phyloP scores from a whole-genome alignment of 176 grass and related monocot genomes.

The Rhynchospora pubera region DNA sequence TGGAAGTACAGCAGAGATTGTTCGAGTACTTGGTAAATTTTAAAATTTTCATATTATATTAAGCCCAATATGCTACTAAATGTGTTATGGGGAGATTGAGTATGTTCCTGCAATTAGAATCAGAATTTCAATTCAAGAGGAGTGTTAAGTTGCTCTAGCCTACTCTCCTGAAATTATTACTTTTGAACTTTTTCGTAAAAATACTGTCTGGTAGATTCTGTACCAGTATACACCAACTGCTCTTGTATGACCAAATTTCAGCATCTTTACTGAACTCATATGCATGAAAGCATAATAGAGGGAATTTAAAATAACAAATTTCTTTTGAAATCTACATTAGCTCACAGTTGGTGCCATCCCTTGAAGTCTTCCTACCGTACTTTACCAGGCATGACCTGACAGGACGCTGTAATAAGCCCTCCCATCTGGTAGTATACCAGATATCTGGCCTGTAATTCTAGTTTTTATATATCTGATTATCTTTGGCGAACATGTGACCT shows the following conservation, averaged over 20 bases:
- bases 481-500: not conserved
- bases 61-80: not conserved
- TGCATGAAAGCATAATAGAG: not conserved
- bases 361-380: not conserved
- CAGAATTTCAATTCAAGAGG: not conserved
- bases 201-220: not conserved
- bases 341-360: not conserved
- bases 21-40: slow-evolving; percentile 73
- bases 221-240: not conserved
- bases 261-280: not conserved
- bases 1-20: slow-evolving; percentile 96
- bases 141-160: not conserved
- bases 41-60: not conserved
- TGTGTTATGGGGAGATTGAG: not conserved
- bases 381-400: not conserved
- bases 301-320: not conserved
- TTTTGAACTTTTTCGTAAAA: not conserved
- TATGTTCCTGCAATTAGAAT: not conserved
- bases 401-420: not conserved
- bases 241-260: not conserved
- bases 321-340: not conserved
- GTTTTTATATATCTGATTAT: not conserved
- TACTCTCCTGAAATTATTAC: not conserved
- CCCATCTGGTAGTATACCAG: not conserved
- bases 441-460: not conserved